phyloP scores from a whole-genome alignment of 208 protist species.

The Wallacemonas sp. region DNA sequence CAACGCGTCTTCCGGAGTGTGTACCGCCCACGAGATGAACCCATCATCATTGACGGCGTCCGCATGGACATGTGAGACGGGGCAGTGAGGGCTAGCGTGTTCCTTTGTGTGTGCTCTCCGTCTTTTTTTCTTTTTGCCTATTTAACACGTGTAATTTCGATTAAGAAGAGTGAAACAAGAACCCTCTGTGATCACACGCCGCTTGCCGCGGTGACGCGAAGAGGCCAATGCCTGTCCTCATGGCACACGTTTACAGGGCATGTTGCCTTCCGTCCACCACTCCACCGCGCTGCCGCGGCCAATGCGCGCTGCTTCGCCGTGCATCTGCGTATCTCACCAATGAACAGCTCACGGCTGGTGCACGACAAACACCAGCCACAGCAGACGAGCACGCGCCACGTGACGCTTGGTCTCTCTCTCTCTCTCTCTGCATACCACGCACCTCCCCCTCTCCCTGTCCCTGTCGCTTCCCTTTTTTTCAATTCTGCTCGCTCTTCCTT shows the following conservation, averaged over 20 bases:
- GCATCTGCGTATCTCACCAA: too few species aligned
- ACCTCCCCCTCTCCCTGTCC: not conserved
- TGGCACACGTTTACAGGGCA: too few species aligned
- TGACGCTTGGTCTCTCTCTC: not conserved
- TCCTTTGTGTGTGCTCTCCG: slow-evolving; percentile 7
- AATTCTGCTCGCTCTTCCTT: not conserved
- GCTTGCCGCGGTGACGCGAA: too few species aligned
- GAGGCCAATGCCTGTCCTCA: too few species aligned
- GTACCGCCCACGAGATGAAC: slow-evolving; percentile 54
- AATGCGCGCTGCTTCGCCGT: too few species aligned
- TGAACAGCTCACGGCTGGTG: too few species aligned
- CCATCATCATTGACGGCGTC: slow-evolving; percentile 79
- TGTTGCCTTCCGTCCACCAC: too few species aligned
- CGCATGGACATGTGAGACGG: slow-evolving; percentile 37
- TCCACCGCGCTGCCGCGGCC: too few species aligned
- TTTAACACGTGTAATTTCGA: slow-evolving; percentile 1
- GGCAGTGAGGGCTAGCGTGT: not conserved
- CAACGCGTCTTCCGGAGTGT: slow-evolving; percentile 45
- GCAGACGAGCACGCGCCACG: not conserved
- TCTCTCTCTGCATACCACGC: too few species aligned
- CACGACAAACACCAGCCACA: too few species aligned
- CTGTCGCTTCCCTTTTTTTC: not conserved
- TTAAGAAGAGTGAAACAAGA: not conserved
- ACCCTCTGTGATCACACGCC: too few species aligned
- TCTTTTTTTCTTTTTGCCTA: slow-evolving; percentile 7